phyloP scores from a whole-genome alignment of 2,329 filamentous ascomycete genomes.

The Talaromyces funiculosus region DNA sequence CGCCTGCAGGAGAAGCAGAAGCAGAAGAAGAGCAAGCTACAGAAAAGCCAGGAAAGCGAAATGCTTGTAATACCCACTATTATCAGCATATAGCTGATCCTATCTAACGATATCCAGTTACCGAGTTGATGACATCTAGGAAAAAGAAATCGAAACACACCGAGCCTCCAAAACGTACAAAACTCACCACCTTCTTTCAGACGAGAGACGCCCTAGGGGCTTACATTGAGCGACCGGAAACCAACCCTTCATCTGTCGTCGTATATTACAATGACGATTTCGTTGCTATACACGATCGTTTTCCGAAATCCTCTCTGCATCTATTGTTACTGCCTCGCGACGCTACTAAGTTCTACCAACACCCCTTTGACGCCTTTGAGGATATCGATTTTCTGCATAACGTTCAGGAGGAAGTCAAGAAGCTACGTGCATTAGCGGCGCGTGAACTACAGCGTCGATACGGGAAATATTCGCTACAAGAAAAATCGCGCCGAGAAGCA shows the following conservation, averaged over 20 bases:
- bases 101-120: slow-evolving; percentile 34
- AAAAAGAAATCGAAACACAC: slow-evolving; percentile 33
- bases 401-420: slow-evolving; percentile 56
- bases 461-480: slow-evolving; percentile 57
- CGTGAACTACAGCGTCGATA: slow-evolving; percentile 67
- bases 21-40: slow-evolving; percentile 3
- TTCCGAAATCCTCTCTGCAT: slow-evolving; percentile 80
- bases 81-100: neutral
- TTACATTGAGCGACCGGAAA: slow-evolving; percentile 61
- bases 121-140: slow-evolving; percentile 52
- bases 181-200: slow-evolving; percentile 33
- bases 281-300: slow-evolving; percentile 75
- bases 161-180: slow-evolving; percentile 13
- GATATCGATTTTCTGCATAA: slow-evolving; percentile 62
- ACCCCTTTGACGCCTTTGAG: slow-evolving; percentile 73
- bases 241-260: slow-evolving; percentile 54
- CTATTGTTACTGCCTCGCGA: slow-evolving; percentile 80
- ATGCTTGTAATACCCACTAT: slow-evolving; percentile 28
- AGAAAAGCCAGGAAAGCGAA: slow-evolving; percentile 27
- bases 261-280: slow-evolving; percentile 64
- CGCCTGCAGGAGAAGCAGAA: neutral
- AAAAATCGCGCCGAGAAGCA: slow-evolving; percentile 59
- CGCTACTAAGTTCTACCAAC: slow-evolving; percentile 51
- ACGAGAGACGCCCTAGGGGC: slow-evolving; percentile 57
- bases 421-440: slow-evolving; percentile 61